phyloP scores from a whole-genome alignment of 306 rosid species.

The Vachellia collinsii region DNA sequence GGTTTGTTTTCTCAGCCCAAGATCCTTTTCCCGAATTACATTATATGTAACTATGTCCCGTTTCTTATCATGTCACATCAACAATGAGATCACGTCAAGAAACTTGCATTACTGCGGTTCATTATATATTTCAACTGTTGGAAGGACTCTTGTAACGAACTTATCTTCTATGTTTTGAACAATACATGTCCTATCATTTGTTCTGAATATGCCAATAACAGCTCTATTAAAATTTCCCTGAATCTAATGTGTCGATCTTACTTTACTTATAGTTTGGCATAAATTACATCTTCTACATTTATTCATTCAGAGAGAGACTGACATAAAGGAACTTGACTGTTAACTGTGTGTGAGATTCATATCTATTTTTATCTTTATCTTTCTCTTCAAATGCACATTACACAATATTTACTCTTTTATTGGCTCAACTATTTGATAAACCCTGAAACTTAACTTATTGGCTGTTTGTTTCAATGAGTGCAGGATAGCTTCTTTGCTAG shows the following conservation, averaged over 20 bases:
- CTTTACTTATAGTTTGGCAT: neutral
- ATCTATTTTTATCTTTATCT: neutral
- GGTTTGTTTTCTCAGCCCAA: constrained; percentile 44
- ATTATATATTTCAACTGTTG: no score
- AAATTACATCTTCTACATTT: neutral
- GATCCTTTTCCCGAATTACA: neutral
- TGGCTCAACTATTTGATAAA: neutral
- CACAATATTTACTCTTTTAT: neutral
- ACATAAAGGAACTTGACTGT: neutral
- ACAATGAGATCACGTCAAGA: no score
- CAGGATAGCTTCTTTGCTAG: constrained; percentile 87
- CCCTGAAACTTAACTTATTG: neutral
- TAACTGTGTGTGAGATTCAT: neutral
- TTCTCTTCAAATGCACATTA: neutral
- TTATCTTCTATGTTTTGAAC: no score
- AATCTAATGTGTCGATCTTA: neutral
- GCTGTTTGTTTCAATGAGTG: constrained; percentile 19
- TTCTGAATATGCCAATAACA: neutral
- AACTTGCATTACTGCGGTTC: no score
- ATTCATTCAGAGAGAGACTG: neutral
- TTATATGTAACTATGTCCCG: no score
- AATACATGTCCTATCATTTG: no score
- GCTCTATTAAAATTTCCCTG: neutral
- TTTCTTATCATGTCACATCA: no score
- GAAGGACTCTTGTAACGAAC: no score